Conservation (phyloP, 768 basidiomycete genomes). For the Boletus fagicola region DNA sequence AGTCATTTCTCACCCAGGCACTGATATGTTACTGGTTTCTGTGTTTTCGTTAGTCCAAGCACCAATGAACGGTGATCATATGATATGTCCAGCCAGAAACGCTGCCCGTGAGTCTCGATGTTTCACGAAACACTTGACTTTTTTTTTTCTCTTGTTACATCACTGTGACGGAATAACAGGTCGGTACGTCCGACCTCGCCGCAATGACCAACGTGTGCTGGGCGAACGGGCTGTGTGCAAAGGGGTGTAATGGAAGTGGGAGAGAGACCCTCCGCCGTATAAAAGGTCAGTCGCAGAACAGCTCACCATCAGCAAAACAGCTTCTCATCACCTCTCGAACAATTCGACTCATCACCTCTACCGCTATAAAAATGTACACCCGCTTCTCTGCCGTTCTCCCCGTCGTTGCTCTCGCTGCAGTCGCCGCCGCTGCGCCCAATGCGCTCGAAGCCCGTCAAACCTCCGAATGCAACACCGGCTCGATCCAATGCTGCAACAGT, state of each 20-base stretch:
- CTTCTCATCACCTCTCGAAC: background rate
- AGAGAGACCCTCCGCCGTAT: slow-evolving; percentile 5
- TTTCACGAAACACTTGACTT: background rate
- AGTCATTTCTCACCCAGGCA: background rate
- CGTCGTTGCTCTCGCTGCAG: slow-evolving; percentile 11
- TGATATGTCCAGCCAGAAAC: background rate
- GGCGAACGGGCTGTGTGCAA: background rate
- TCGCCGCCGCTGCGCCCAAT: slow-evolving; percentile 6
- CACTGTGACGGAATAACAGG: background rate
- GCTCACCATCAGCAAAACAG: background rate
- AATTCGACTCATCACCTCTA: background rate
- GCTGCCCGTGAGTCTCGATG: background rate
- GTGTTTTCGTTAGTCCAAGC: background rate
- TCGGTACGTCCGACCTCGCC: background rate
- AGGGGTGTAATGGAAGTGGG: background rate
- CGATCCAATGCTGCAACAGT: slow-evolving; percentile 8
- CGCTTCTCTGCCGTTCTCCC: slow-evolving; percentile 7
- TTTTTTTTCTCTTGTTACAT: background rate
- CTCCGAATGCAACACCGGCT: slow-evolving; percentile 14
- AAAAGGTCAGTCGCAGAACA: background rate
- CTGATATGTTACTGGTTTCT: background rate
- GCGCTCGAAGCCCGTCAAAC: background rate
- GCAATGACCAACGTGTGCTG: background rate
- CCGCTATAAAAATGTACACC: slow-evolving; percentile 3
- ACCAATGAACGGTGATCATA: background rate